phyloP scores from a whole-genome alignment of 139 green algal genomes.

The Trebouxia sp. region DNA sequence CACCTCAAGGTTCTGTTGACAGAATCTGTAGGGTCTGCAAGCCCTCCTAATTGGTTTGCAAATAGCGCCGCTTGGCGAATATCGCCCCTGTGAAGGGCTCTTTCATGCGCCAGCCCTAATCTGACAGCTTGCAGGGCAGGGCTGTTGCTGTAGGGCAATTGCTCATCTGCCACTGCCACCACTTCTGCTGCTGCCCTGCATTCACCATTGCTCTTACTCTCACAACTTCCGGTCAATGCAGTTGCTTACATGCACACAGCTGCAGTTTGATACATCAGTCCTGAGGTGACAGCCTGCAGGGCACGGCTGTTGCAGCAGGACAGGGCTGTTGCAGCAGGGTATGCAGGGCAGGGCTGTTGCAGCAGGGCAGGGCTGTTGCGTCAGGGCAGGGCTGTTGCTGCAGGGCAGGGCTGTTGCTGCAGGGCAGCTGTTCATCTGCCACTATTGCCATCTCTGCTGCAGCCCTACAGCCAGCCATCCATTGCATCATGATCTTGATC shows the following conservation, averaged over 20 bases:
- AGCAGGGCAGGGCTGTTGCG: too few species aligned
- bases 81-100: conserved; percentile 47
- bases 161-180: conserved; percentile 35
- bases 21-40: conserved; percentile 45
- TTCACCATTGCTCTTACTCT: neutral
- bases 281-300: too few species aligned
- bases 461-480: neutral
- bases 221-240: neutral
- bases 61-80: conserved; percentile 34
- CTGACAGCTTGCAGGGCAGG: conserved; percentile 37
- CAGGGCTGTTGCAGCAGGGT: too few species aligned
- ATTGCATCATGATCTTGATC: too few species aligned
- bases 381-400: too few species aligned
- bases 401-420: conserved; percentile 34
- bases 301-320: too few species aligned
- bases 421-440: conserved; percentile 25
- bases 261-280: too few species aligned
- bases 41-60: conserved; percentile 38
- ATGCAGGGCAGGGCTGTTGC: too few species aligned
- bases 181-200: conserved; percentile 40
- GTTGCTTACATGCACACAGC: too few species aligned
- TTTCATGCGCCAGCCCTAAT: conserved; percentile 50
- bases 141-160: conserved; percentile 30
- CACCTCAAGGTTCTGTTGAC: conserved; percentile 11
- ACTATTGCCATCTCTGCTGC: conserved; percentile 34